Base-by-base conservation (phyloP, 208 protist species). In the Strigomonas culicis region DNA sequence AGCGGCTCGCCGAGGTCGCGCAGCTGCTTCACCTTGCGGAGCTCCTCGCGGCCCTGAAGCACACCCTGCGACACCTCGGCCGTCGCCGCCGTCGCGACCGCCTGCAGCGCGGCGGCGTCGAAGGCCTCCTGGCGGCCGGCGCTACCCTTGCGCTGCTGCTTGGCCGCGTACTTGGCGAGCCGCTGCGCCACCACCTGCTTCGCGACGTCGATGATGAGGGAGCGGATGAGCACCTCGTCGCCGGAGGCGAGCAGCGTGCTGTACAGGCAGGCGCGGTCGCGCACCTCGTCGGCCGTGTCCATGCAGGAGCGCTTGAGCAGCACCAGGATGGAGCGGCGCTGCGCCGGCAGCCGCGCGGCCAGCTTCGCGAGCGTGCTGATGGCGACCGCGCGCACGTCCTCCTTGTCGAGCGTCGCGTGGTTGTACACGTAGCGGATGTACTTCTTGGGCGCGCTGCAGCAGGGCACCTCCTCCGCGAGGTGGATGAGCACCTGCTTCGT, bases 361-460 rank as follows among this genome's bases (percentile, higher is more conserved):
- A 99, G 98, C 79, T 99, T 99, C 10, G 98, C 97, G 7, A 99
- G 82, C 8, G 98, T 96, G n/a, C 74, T 90, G 30, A 99, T 90
- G 0, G 98, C 97, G 1, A 98, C 87, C 4, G 97, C 96, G 36
- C 98, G 88, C 22, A 99, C 92, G 8, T 94, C 79, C 1, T 93
- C 77, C 30, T 75, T 80, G 57, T 99, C 98, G 17, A 99, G 86
- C 19, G 94, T 93, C 17, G 96, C 84, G 74, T 97, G 85, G 81
- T 99, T 99, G 89, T 99, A 99, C 46, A 99, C 97, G 80, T 98
- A 98, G 53, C 98, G 84, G 21, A 97, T 83, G 58, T 88, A 99
- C 59, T 80, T 83, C 44, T 84, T 82, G 43, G 97, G 96, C 56
- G 83, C 83, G 10, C 70, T 55, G 46, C 72, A 81, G 51, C 62